phyloP scores from a whole-genome alignment of 805 yeast genomes.

The Candida yuanshanica region DNA sequence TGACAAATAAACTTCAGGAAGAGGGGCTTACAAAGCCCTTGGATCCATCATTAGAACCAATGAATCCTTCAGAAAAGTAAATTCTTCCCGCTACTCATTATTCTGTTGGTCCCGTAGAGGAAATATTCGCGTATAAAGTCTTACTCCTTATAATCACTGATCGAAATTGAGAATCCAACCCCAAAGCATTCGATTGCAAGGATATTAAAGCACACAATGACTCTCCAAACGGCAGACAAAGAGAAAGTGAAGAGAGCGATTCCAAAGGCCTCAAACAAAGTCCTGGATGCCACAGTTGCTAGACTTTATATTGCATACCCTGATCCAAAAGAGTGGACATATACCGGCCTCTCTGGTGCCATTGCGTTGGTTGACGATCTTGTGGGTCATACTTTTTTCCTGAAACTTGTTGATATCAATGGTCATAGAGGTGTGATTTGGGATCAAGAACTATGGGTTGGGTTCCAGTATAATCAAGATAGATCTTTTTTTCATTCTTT shows the following conservation, averaged over 20 bases:
- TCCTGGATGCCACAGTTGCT: conserved; percentile 87
- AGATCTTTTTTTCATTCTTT: conserved; percentile 92
- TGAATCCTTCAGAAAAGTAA: no score
- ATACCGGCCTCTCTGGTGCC: conserved; percentile 89
- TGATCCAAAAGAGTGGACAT: conserved; percentile 71
- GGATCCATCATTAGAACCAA: no score
- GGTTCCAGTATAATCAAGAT: conserved; percentile 88
- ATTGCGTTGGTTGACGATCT: conserved; percentile 81
- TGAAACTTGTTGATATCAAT: conserved; percentile 79
- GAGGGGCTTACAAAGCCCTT: no score
- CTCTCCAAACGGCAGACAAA: conserved; percentile 56
- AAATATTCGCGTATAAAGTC: no score
- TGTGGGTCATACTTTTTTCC: conserved; percentile 89
- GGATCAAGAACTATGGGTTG: conserved; percentile 93
- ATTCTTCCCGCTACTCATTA: no score
- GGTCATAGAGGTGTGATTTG: conserved; percentile 86
- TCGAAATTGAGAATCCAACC: no score
- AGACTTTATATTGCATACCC: conserved; percentile 88
- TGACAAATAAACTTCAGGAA: no score
- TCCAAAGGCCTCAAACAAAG: conserved; percentile 83
- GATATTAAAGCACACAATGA: conserved; percentile 17
- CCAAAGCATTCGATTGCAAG: no score
- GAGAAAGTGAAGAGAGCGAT: conserved; percentile 84
- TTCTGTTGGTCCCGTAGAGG: no score
- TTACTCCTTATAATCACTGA: no score